A percentile compares a stretch with the other conserved stretches of the same genome.
Conservation (phyloP, 306 rosid species). For the Castanopsis chinensis region DNA sequence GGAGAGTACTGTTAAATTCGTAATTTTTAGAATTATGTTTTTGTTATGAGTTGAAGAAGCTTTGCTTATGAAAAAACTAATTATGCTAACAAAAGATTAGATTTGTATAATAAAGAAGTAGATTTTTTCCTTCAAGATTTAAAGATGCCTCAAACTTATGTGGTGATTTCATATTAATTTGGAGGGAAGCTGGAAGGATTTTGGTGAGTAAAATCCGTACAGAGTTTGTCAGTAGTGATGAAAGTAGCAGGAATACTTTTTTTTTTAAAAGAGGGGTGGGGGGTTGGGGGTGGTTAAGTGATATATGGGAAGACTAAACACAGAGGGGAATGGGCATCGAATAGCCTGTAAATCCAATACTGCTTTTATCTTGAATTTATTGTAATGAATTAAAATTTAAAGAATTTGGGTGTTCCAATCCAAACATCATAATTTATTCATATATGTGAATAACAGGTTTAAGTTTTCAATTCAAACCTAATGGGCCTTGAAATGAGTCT, state of each 20-base stretch:
- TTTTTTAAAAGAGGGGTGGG: no score
- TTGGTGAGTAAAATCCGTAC: not conserved
- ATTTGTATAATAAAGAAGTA: constrained; percentile 8
- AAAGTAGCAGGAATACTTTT: not conserved
- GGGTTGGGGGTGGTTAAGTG: not conserved
- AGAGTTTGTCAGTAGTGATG: not conserved
- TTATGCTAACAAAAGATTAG: not conserved
- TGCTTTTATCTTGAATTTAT: not conserved
- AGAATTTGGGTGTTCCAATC: not conserved
- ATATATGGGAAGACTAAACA: not conserved
- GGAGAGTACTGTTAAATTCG: not conserved
- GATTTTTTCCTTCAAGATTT: not conserved
- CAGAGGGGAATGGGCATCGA: not conserved
- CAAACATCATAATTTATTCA: not conserved
- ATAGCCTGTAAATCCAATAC: not conserved
- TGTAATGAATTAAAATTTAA: not conserved
- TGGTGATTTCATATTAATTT: not conserved
- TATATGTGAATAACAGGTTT: not conserved
- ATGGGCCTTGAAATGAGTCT: not conserved
- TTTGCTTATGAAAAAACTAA: not conserved
- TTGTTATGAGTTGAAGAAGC: not conserved
- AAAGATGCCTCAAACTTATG: not conserved
- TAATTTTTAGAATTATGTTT: not conserved
- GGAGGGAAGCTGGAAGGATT: not conserved
- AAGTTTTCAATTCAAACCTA: not conserved